Conservation (phyloP, 108 stramenopile genomes). For the Aureococcus anophagefferens region DNA sequence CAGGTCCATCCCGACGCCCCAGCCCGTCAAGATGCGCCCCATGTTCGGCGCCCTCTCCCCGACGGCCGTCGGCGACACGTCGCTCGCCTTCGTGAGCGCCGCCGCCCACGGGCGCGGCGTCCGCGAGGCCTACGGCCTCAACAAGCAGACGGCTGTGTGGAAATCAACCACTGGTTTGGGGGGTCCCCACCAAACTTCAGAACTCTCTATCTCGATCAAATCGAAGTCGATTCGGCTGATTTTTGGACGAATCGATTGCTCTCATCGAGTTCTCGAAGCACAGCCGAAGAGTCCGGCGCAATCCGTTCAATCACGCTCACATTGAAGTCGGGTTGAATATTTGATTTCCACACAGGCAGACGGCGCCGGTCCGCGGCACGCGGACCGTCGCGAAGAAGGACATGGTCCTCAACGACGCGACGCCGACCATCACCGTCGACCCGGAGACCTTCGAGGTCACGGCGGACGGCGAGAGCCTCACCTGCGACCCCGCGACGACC, state of each 20-base stretch:
- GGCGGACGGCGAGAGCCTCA: constrained; percentile 76
- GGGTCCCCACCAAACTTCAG: no score
- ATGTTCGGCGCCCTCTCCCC: constrained; percentile 80
- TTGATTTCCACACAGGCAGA: no score
- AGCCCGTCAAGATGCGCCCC: constrained; percentile 91
- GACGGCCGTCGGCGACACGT: constrained; percentile 40
- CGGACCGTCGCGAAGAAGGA: constrained; percentile 73
- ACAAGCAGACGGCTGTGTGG: no score
- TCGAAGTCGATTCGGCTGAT: no score
- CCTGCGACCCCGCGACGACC: constrained; percentile 72
- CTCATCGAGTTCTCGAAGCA: no score
- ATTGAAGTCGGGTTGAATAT: no score
- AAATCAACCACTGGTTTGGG: no score
- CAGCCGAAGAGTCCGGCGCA: no score
- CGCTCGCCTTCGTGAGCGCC: constrained; percentile 71
- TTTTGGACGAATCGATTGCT: no score
- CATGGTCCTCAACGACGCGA: constrained; percentile 79
- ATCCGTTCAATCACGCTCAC: no score
- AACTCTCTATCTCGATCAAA: no score
- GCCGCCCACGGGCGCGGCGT: constrained; percentile 42
- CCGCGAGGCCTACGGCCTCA: constrained; percentile 51
- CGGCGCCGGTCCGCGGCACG: constrained; percentile 64
- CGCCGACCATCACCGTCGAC: constrained; percentile 79
- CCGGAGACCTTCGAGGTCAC: constrained; percentile 90
- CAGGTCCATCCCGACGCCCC: constrained; percentile 91